Evolutionary conservation across 768 basidiomycete genomes (phyloP), one percentile per base, ranked within the genome.

Genomic region (Pleurotus cornucopiae): DNA sequence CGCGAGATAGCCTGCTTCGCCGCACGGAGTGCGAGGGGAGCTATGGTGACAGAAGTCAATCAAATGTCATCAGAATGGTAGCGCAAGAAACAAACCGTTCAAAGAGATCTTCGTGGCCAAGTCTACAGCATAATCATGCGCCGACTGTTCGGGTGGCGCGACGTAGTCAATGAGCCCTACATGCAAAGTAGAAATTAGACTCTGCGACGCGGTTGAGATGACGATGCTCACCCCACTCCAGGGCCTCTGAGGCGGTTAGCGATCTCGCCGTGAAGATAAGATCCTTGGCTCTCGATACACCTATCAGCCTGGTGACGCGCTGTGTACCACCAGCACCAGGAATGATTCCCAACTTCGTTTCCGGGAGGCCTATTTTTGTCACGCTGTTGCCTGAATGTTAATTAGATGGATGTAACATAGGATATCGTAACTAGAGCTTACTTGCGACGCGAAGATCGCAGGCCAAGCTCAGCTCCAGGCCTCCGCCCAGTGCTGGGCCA

Each of bases 281-380:
- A 61, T 90, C 87, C 67, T 95, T 95, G 5, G 93, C 88, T 67
- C 83, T 89, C 30, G 91, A 79, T 26, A 86, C 69, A 3, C 93
- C 93, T 37, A 95, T 69, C 13, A 95, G 70, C 25, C 92, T 82
- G 3, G 91, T 82, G 3, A 85, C 81, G 25, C 92, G 81, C 63
- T 95, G 93, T 1, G 93, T 94, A 4, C 92, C 93, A 3, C 93
- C 93, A 18, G 91, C 92, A 46, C 92, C 93, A 13, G 93, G 93
- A 45, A 95, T 95, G 55, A 95, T 94, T 6, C 85, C 93, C 55
- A 78, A 84, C 21, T 75, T 69, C 18, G 77, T 88, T 67, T 95
- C 93, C 1, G 94, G 93, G 6, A 98, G 73, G 5, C 94, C 92
- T 48, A 98, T 88, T 71, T 93, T 94, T 52, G 86, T 85, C 41